Percentiles rank a stretch among this genome's conserved stretches.
phyloP scores from a whole-genome alignment of 768 basidiomycete genomes.

The Tephrocybe rancida region DNA sequence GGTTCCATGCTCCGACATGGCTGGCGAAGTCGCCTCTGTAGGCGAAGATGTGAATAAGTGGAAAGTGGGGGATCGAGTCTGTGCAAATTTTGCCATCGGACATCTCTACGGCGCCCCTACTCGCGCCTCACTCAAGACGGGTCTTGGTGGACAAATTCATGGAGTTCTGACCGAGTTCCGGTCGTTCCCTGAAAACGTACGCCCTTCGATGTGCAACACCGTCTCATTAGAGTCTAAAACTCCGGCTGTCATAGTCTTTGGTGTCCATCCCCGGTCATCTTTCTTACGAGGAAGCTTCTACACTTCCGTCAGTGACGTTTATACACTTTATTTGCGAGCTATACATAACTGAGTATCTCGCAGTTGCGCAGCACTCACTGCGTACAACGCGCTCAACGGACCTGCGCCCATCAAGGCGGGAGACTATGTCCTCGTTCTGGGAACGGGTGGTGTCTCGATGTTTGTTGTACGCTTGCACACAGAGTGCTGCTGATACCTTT shows the following conservation, averaged over 20 bases:
- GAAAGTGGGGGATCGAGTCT: conserved; percentile 60
- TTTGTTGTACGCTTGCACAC: conserved; percentile 21
- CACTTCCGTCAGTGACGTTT: conserved; percentile 47
- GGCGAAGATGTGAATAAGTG: conserved; percentile 46
- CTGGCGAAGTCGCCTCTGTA: conserved; percentile 56
- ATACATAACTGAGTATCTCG: not conserved
- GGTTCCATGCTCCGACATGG: conserved; percentile 51
- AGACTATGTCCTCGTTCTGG: conserved; percentile 56
- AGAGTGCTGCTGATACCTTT: not conserved
- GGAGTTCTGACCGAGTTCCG: conserved; percentile 60
- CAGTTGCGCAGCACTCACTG: conserved; percentile 63
- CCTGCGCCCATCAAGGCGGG: conserved; percentile 55
- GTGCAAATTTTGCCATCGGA: conserved; percentile 51
- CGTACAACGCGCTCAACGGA: conserved; percentile 61
- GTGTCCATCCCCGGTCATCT: conserved; percentile 58
- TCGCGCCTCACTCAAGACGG: conserved; percentile 31
- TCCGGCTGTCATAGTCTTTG: conserved; percentile 35
- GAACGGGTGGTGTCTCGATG: conserved; percentile 61
- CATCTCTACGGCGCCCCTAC: conserved; percentile 47
- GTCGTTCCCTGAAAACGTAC: conserved; percentile 47
- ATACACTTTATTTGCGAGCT: not conserved
- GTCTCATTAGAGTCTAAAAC: no score
- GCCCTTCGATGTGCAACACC: not conserved
- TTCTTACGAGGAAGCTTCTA: conserved; percentile 65
- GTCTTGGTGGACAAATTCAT: conserved; percentile 48